Evolutionary conservation across 208 protist species (phyloP).

Genomic region (Acanthamoeba royreba): DNA sequence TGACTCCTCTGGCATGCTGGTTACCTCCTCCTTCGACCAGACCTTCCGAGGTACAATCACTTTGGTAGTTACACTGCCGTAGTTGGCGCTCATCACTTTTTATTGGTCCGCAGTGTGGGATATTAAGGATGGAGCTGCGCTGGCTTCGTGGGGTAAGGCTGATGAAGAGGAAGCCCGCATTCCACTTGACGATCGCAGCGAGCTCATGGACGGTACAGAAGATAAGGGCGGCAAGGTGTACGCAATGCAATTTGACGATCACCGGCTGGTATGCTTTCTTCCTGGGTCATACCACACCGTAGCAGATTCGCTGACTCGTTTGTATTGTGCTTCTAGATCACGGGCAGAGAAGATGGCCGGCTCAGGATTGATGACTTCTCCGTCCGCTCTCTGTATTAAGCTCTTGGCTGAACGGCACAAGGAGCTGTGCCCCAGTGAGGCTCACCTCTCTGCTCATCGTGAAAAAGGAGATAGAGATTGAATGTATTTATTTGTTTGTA

Average conservation of each 20-base stretch:
- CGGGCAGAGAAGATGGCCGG: slow-evolving; percentile 9
- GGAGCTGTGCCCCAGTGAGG: neutral
- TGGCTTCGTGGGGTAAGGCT: neutral
- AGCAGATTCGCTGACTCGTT: no score
- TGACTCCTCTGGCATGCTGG: slow-evolving; percentile 12
- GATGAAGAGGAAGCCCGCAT: neutral
- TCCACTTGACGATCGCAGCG: neutral
- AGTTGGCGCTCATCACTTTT: neutral
- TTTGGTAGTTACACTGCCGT: no score
- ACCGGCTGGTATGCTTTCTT: neutral
- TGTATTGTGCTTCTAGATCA: neutral
- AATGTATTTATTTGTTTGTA: neutral
- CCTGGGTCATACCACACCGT: neutral
- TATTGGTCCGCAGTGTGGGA: slow-evolving; percentile 2
- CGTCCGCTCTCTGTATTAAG: slow-evolving; percentile 11
- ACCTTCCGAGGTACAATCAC: neutral
- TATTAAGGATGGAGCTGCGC: neutral
- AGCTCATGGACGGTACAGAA: neutral
- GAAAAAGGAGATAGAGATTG: neutral
- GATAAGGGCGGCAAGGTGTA: slow-evolving; percentile 37
- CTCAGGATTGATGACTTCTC: slow-evolving; percentile 41
- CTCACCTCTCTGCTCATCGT: neutral
- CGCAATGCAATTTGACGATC: slow-evolving; percentile 21
- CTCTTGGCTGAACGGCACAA: no score
- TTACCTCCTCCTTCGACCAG: slow-evolving; percentile 48